These are phyloP conservation scores for Withania somnifera DNA, from an alignment of 305 asterid genomes.

Conservation along the genomic window DNA sequence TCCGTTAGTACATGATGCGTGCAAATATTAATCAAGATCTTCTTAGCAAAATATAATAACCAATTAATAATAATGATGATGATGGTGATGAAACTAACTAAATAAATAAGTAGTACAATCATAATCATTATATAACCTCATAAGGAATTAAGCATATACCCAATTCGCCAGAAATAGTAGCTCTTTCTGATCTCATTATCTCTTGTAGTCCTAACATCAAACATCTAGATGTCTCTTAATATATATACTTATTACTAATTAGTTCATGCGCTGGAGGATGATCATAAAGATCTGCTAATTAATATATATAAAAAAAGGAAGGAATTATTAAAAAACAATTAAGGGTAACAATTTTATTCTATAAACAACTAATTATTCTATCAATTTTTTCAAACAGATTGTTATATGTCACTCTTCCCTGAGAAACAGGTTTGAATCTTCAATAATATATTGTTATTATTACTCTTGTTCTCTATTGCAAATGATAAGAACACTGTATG, in stretches of 20 bases:
- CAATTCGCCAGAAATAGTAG: background rate
- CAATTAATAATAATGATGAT: background rate
- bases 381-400: background rate
- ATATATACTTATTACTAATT: background rate
- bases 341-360: background rate
- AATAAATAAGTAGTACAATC: background rate
- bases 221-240: background rate
- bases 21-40: background rate
- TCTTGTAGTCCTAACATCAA: background rate
- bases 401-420: background rate
- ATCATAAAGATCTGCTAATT: background rate
- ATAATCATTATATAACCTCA: background rate
- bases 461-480: too few relatives aligned
- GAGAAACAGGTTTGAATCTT: background rate
- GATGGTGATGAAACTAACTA: background rate
- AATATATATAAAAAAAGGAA: background rate
- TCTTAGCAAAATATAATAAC: background rate
- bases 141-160: background rate
- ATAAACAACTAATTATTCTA: background rate
- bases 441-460: too few relatives aligned
- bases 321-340: background rate
- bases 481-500: too few relatives aligned
- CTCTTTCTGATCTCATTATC: background rate
- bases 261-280: background rate
- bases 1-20: background rate